Evolutionary conservation across 2,329 filamentous ascomycete species (phyloP).

Genomic region (Claviceps paspali): DNA sequence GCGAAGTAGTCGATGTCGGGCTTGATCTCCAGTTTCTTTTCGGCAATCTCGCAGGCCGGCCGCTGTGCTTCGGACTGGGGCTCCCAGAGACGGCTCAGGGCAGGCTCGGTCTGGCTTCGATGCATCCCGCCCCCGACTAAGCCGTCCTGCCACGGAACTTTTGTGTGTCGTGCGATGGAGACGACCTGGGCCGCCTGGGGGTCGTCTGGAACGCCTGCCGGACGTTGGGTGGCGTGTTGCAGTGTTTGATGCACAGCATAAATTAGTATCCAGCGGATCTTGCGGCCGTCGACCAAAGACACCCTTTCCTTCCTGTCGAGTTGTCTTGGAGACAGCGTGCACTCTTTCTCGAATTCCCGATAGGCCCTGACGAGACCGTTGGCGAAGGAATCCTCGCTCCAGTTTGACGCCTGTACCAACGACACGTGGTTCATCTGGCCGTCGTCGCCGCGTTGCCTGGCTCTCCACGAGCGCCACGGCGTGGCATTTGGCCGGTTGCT

Average conservation of each 20-base stretch:
- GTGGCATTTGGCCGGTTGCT: slow-evolving; percentile 17
- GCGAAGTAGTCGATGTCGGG: slow-evolving; percentile 42
- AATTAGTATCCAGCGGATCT: slow-evolving; percentile 63
- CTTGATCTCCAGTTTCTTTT: slow-evolving; percentile 27
- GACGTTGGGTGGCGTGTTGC: slow-evolving; percentile 43
- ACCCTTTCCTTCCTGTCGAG: slow-evolving; percentile 39
- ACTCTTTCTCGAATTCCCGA: slow-evolving; percentile 51
- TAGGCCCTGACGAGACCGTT: slow-evolving; percentile 53
- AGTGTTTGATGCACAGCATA: slow-evolving; percentile 63
- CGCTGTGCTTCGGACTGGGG: slow-evolving; percentile 6
- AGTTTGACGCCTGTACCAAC: slow-evolving; percentile 35
- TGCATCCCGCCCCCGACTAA: slow-evolving; percentile 14
- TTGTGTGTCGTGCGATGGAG: slow-evolving; percentile 24
- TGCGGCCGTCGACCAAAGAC: slow-evolving; percentile 49
- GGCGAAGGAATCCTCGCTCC: slow-evolving; percentile 21
- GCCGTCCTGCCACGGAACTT: slow-evolving; percentile 31
- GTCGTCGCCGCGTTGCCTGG: slow-evolving; percentile 31
- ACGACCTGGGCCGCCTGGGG: slow-evolving; percentile 42
- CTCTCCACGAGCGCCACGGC: slow-evolving; percentile 25
- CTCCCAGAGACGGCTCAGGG: slow-evolving; percentile 6
- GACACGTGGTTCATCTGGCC: slow-evolving; percentile 37
- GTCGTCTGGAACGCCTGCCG: slow-evolving; percentile 44
- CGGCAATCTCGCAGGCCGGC: slow-evolving; percentile 1
- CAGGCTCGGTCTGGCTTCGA: slow-evolving; percentile 15
- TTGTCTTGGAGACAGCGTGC: slow-evolving; percentile 31